Percentiles rank a stretch among this genome's conserved stretches.
Evolutionary conservation across 805 yeast species (phyloP).

Genomic region (Cyberlindnera bimundalis): DNA sequence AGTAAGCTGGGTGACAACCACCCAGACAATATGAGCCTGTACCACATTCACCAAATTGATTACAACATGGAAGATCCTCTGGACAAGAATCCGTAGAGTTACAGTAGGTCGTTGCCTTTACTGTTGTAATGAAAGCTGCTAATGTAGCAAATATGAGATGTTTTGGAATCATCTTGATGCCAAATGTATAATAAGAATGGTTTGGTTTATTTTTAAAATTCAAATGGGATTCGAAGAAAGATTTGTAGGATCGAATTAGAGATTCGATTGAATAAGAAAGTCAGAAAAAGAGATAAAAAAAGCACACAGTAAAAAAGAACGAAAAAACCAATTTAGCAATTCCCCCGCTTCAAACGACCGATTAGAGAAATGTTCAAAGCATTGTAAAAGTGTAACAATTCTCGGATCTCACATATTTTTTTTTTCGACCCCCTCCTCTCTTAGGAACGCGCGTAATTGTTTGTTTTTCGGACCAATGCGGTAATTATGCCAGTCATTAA

Average conservation of each 20-base stretch:
- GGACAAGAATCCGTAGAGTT: slow-evolving; percentile 63
- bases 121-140: background rate
- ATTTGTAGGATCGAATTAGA: too few relatives aligned
- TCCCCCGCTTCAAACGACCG: too few relatives aligned
- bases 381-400: too few relatives aligned
- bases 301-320: background rate
- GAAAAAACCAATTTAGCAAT: too few relatives aligned
- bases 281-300: too few relatives aligned
- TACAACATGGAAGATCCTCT: slow-evolving; percentile 78
- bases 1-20: slow-evolving; percentile 71
- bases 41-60: slow-evolving; percentile 77
- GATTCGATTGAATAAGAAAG: too few relatives aligned
- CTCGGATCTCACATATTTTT: background rate
- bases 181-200: too few relatives aligned
- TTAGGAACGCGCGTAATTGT: background rate
- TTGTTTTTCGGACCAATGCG: slow-evolving; percentile 7
- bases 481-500: background rate
- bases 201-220: too few relatives aligned
- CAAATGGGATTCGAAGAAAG: background rate
- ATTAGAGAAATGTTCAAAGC: too few relatives aligned
- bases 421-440: background rate
- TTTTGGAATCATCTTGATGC: slow-evolving; percentile 2
- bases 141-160: slow-evolving; percentile 2
- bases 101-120: slow-evolving; percentile 37
- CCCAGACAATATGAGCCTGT: slow-evolving; percentile 76